Percentiles rank a stretch among this genome's conserved stretches.
These are phyloP conservation scores for Chrysochromulina tobinii DNA, from an alignment of 78 protist species.

Conservation along the genomic window DNA sequence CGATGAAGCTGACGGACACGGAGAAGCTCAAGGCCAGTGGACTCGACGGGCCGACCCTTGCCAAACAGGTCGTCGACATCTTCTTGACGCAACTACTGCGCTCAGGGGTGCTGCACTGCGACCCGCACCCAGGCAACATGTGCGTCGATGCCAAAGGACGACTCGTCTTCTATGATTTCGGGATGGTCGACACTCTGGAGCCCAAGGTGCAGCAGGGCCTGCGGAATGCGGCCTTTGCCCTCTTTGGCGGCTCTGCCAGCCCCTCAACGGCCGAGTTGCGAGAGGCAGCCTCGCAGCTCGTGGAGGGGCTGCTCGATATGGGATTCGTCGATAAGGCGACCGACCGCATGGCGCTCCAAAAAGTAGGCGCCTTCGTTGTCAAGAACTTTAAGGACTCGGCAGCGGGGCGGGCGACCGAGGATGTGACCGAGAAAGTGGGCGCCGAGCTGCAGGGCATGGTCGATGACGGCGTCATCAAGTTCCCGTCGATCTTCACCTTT, in stretches of 20 bases:
- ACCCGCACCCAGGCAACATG: constrained; percentile 51
- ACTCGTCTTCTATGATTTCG: constrained; percentile 1
- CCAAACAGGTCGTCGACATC: background rate
- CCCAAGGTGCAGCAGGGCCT: background rate
- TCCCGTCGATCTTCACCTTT: constrained; percentile 1
- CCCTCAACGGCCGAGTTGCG: background rate
- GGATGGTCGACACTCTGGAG: background rate
- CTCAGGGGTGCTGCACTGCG: constrained; percentile 45
- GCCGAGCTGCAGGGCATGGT: background rate
- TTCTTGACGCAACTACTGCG: constrained; percentile 36
- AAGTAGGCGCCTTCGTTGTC: background rate
- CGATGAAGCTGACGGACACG: background rate
- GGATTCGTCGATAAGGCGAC: background rate
- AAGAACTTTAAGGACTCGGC: background rate
- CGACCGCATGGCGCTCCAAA: background rate
- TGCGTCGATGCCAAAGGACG: background rate
- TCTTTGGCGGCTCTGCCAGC: background rate
- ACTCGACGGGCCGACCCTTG: background rate
- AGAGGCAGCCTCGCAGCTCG: background rate
- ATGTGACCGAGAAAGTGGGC: background rate
- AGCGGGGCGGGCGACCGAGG: background rate
- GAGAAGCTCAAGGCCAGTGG: background rate
- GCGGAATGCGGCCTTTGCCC: background rate
- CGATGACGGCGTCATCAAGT: background rate
- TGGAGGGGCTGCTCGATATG: background rate